Conservation (phyloP, 192 early-diverging fungal genomes). For the Backusella circina region DNA sequence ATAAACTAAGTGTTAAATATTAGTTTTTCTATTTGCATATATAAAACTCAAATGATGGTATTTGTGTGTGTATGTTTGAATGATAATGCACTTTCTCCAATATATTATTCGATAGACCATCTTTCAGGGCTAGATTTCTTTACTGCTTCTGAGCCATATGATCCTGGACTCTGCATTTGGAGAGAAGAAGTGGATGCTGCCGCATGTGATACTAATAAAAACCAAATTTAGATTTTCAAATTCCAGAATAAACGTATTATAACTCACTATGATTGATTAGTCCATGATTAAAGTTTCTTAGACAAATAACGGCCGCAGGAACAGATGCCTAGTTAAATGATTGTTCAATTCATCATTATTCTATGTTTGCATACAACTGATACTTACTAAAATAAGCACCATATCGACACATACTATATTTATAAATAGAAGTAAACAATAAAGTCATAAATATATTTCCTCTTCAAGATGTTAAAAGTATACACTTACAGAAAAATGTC, state of each 20-base stretch:
- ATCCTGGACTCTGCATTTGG: slow-evolving; percentile 20
- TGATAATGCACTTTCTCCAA: neutral
- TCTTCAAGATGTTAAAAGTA: neutral
- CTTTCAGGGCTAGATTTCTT: slow-evolving; percentile 23
- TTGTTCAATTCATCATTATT: neutral
- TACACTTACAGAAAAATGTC: slow-evolving; percentile 53
- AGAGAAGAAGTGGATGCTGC: slow-evolving; percentile 17
- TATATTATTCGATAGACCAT: slow-evolving; percentile 37
- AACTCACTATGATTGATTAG: slow-evolving; percentile 64
- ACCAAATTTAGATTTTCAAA: neutral
- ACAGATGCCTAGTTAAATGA: slow-evolving; percentile 37
- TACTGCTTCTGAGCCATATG: slow-evolving; percentile 1
- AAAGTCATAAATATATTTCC: neutral
- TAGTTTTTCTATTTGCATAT: neutral
- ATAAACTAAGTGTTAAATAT: neutral
- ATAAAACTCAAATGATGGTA: neutral
- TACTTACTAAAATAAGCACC: slow-evolving; percentile 40
- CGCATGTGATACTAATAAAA: slow-evolving; percentile 22
- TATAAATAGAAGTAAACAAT: slow-evolving; percentile 15
- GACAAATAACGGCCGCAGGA: slow-evolving; percentile 53
- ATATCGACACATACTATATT: slow-evolving; percentile 41
- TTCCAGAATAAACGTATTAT: neutral
- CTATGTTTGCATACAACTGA: neutral
- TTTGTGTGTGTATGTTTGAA: neutral
- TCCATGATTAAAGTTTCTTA: slow-evolving; percentile 67